Evolutionary conservation across 2,329 filamentous ascomycete genomes (phyloP).

Genomic region (Colletotrichum euphorbiae): DNA sequence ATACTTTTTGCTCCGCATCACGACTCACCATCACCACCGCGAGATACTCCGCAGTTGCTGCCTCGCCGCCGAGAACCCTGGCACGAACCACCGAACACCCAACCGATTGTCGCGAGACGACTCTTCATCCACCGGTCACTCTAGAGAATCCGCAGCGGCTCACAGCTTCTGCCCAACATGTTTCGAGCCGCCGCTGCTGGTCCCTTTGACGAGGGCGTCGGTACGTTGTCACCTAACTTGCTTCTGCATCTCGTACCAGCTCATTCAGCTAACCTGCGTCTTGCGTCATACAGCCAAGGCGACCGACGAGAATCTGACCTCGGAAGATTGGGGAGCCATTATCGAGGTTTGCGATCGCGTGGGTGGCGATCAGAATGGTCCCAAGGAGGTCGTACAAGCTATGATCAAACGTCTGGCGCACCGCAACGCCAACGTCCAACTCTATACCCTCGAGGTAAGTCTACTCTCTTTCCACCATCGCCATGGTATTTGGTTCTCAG

Average conservation of each 20-base stretch:
- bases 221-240: slow-evolving; percentile 53
- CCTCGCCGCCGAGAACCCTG: neutral
- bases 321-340: slow-evolving; percentile 76
- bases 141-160: slow-evolving; percentile 29
- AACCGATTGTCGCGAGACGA: slow-evolving; percentile 1
- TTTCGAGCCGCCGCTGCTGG: slow-evolving; percentile 68
- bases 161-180: slow-evolving; percentile 55
- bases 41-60: neutral
- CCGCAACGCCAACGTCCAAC: slow-evolving; percentile 94
- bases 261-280: slow-evolving; percentile 5
- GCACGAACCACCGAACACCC: slow-evolving; percentile 3
- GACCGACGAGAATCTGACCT: slow-evolving; percentile 97
- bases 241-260: neutral
- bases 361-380: slow-evolving; percentile 64
- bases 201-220: slow-evolving; percentile 70
- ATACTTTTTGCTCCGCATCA: neutral
- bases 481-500: neutral
- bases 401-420: slow-evolving; percentile 94
- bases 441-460: slow-evolving; percentile 88
- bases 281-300: slow-evolving; percentile 68
- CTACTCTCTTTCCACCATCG: neutral
- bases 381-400: slow-evolving; percentile 88
- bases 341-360: slow-evolving; percentile 74
- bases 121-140: neutral
- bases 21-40: neutral